Base-by-base conservation (phyloP, 2,329 filamentous ascomycete species). In the Diaporthe longicolla region DNA sequence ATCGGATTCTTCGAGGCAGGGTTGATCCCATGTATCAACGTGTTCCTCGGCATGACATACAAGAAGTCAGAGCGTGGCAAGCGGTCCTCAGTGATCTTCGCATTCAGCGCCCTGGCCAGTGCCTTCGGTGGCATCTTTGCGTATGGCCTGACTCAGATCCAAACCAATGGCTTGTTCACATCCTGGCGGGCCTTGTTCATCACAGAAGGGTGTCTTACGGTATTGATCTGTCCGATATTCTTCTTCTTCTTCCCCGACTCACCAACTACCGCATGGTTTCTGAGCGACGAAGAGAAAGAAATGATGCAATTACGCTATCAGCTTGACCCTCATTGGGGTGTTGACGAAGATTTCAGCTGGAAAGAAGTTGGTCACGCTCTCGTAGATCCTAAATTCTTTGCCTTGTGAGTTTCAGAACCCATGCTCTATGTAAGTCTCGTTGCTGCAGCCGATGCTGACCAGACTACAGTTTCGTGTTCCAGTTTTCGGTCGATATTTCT, bases 101-200 rank as follows among this genome's bases (percentile, higher is more conserved):
- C 81, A 5, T 82, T 82, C 37, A 84, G 83, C 72, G 82, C 83
- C 24, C 76, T 85, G 17, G 82, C 84, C 45, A 82, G 81, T 37
- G 82, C 83, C 9, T 85, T 86, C 72, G 83, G 83, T 4, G 84
- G 84, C n/a, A 78, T 86, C n/a, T 82, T 86, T 13, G 84, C 83
- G 5, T 83, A 81, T 29, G 84, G 80, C 8, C 82, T 84, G 29
- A 83, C 84, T 11, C 80, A 81, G 52, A 81, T 81, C 43, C 78
- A 81, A 10, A 80, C 79, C 9, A 75, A 73, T 26, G 80, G 81
- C 8, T 19, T 82, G 81, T 78, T 85, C 55, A 75, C 76, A 6
- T 81, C 80, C 9, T 87, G 84, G 84, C 78, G 79, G 61, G 84
- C 82, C 80, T 78, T 85, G 4, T 85, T 85, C 74, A 81, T 83